phyloP scores from a whole-genome alignment of 495 filamentous ascomycete species.

The Aspergillus cavernicola region DNA sequence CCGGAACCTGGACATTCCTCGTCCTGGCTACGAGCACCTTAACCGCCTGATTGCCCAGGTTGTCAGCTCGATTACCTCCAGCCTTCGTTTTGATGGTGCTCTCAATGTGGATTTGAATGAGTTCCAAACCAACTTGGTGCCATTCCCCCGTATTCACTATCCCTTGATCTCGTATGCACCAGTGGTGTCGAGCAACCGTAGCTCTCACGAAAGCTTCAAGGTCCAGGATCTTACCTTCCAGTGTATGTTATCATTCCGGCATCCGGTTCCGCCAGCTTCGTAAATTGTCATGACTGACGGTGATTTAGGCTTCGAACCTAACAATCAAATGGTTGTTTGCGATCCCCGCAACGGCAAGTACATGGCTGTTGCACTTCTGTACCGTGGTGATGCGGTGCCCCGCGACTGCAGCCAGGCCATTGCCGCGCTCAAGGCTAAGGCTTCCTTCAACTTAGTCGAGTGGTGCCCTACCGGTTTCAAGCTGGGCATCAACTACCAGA shows the following conservation, averaged over 20 bases:
- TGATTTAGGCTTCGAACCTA: constrained; percentile 72
- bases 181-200: constrained; percentile 76
- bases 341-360: constrained; percentile 91
- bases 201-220: constrained; percentile 88
- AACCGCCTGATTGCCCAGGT: constrained; percentile 91
- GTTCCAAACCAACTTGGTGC: constrained; percentile 93
- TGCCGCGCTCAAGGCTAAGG: constrained; percentile 77
- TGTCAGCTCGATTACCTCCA: constrained; percentile 87
- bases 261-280: not conserved
- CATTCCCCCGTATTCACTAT: constrained; percentile 89
- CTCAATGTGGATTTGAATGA: constrained; percentile 92
- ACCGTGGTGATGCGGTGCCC: constrained; percentile 85
- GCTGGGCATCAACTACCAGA: constrained; percentile 90
- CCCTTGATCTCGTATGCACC: constrained; percentile 87
- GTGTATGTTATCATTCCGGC: constrained; percentile 47
- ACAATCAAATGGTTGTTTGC: constrained; percentile 96
- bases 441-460: constrained; percentile 87
- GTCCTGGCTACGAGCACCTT: constrained; percentile 80
- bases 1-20: constrained; percentile 82
- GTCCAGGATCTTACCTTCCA: constrained; percentile 83
- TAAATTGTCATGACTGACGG: constrained; percentile 12
- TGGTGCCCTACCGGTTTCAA: constrained; percentile 98
- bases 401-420: constrained; percentile 79
- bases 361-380: constrained; percentile 88
- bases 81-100: constrained; percentile 83